Evolutionary conservation across 805 yeast genomes (phyloP).

Genomic region (Metschnikowia drakensbergensis): DNA sequence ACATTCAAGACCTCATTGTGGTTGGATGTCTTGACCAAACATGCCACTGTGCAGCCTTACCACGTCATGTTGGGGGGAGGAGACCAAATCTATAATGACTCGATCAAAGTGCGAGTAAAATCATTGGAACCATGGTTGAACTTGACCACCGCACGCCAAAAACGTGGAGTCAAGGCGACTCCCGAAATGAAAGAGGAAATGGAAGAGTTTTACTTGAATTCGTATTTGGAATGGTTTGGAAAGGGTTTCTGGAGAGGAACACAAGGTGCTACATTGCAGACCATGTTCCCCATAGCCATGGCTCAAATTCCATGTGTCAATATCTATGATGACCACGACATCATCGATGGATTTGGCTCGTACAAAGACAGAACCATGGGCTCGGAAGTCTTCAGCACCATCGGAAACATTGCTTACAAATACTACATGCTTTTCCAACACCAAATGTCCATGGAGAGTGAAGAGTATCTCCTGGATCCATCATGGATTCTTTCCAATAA

Average conservation of each 20-base stretch:
- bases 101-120: conserved; percentile 58
- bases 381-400: conserved; percentile 59
- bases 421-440: conserved; percentile 93
- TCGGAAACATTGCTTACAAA: conserved; percentile 78
- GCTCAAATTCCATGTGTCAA: conserved; percentile 83
- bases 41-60: conserved; percentile 50
- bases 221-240: conserved; percentile 87
- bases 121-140: conserved; percentile 60
- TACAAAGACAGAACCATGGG: conserved; percentile 74
- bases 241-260: conserved; percentile 78
- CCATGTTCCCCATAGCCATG: conserved; percentile 67
- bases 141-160: conserved; percentile 47
- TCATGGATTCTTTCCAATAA: conserved; percentile 59
- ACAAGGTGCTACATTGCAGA: conserved; percentile 61
- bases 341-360: conserved; percentile 94
- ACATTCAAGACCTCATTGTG: conserved; percentile 74
- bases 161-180: conserved; percentile 36
- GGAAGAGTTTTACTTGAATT: conserved; percentile 62
- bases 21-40: conserved; percentile 77
- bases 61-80: conserved; percentile 98
- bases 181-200: conserved; percentile 52
- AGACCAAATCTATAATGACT: conserved; percentile 89
- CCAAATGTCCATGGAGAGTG: conserved; percentile 51
- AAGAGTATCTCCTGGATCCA: conserved; percentile 37
- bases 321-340: conserved; percentile 92